Base-by-base conservation (phyloP, 202 grass and related monocot genomes). In the Musa balbisiana region DNA sequence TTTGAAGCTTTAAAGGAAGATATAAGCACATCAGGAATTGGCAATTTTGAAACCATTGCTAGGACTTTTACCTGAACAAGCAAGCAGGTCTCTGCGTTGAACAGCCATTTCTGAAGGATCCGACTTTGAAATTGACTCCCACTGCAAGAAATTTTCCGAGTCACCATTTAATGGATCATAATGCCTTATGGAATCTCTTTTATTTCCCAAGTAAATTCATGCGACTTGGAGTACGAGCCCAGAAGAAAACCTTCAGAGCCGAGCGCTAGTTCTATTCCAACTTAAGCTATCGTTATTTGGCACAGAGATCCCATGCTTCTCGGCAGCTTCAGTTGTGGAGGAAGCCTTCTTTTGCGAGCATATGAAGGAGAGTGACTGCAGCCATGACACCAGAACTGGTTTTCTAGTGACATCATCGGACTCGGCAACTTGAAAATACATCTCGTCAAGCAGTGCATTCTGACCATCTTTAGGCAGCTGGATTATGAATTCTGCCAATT, bases 331-430 rank as follows among this genome's bases (percentile, higher is more conserved):
- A 1, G 13, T 2, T 29, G 3, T 22, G 3, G 72, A 8, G 5
- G 51, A 3, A 27, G 52, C 2, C 16, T 23, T 4, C 51, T 58
- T 50, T 49, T 89, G 88, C 13, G 87, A 93, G 79, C 88, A 93
- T 71, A 93, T 71, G 74, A 89, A 97, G 10, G 86, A 93, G 64
- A 98, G 83, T 29, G 94, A 98, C 53, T 93, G 94, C 68, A 98
- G 69, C 90, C 94, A 98, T 0, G 91, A 93, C 1, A 93, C 90
- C 2, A 93, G 81, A 8, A 98, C 86, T 0, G 90, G 94, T 72
- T 98, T 98, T 70, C 94, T 72, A 11, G 83, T 88, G 25, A 98
- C 94, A 84, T 98, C 88, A 0, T 93, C 90, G 19, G 94, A 98
- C 71, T 98, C 90, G 0, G 94, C 94, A 3, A 93, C 94, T 72